Conservation (phyloP, 2,329 filamentous ascomycete species). For the Aspergillus aculeatinus region DNA sequence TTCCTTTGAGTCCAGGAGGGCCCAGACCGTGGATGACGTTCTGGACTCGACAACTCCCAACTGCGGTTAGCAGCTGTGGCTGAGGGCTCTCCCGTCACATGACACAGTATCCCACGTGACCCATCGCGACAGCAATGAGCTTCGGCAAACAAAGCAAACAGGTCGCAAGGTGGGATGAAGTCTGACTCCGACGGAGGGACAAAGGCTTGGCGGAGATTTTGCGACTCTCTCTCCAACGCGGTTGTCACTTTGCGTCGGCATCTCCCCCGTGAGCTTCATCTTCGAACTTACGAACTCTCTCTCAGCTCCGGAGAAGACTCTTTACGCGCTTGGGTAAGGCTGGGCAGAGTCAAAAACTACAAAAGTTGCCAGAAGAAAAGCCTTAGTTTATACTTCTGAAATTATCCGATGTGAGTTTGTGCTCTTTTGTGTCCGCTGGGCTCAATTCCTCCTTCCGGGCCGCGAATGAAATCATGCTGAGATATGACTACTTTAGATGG, state of each 20-base stretch:
- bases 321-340: not conserved
- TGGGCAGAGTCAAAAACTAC: not conserved
- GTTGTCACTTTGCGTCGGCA: not conserved
- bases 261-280: not conserved
- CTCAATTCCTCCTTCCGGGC: not conserved
- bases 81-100: not conserved
- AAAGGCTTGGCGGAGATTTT: slow-evolving; percentile 34
- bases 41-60: slow-evolving; percentile 29
- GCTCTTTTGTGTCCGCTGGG: not conserved
- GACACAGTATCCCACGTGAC: slow-evolving; percentile 12
- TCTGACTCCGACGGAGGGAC: slow-evolving; percentile 15
- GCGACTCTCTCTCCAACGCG: slow-evolving; percentile 2
- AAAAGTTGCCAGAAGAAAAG: not conserved
- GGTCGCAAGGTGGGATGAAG: slow-evolving; percentile 20
- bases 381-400: not conserved
- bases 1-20: slow-evolving; percentile 26
- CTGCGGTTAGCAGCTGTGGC: slow-evolving; percentile 14
- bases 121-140: not conserved
- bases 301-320: not conserved
- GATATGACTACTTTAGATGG: slow-evolving; percentile 27
- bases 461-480: not conserved
- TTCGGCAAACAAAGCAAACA: slow-evolving; percentile 23
- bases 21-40: slow-evolving; percentile 29
- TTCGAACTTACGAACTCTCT: not conserved
- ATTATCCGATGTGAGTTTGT: not conserved